Base-by-base conservation (phyloP, 345 rosid genomes). In the Conringia planisiliqua region DNA sequence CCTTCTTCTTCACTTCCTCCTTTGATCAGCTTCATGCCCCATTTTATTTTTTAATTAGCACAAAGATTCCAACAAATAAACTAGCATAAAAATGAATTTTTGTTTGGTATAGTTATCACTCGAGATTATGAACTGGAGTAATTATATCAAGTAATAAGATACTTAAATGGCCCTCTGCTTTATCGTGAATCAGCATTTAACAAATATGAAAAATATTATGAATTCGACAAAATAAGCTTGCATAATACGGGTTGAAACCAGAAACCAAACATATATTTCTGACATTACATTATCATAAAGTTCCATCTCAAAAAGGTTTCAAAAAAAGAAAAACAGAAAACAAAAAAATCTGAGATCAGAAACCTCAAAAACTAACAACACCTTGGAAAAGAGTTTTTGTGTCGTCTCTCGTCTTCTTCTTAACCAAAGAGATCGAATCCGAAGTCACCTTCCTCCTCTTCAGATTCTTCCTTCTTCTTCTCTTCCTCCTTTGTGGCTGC, bases 401-500 rank as follows among this genome's bases (percentile, higher is more conserved):
- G 3, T 7, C 2, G 27, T 4, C 4, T 2, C 1, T 55, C 76
- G 24, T 54, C 9, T n/a, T 26, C 9, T n/a, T 26, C 76, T 76
- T 84, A 89, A 78, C 86, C 91, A 26, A 89, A 89, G 65, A 89
- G 83, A 16, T 86, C 83, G 83, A 89, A 87, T 63, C 94, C 91
- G 83, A 87, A 85, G 65, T 89, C 90, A 0, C 85, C 94, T 4
- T 89, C 89, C 6, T 82, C 90, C 46, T 84, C 85, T 61, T 89
- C 94, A 42, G 84, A 88, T 10, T 79, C 83, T 68, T 84, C 87
- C 80, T 88, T 86, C 83, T 88, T 78, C 82, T 87, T 83, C 82
- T 84, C 83, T 57, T 87, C 89, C 30, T 81, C 89, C 56, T 71
- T 71, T 0, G 85, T 70, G 50, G 87, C 75, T 33, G 86, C 85